Evolutionary conservation across 73 alveolate genomes (phyloP), one percentile per base, ranked within the genome.

Genomic region (Paramecium octaurelia): DNA sequence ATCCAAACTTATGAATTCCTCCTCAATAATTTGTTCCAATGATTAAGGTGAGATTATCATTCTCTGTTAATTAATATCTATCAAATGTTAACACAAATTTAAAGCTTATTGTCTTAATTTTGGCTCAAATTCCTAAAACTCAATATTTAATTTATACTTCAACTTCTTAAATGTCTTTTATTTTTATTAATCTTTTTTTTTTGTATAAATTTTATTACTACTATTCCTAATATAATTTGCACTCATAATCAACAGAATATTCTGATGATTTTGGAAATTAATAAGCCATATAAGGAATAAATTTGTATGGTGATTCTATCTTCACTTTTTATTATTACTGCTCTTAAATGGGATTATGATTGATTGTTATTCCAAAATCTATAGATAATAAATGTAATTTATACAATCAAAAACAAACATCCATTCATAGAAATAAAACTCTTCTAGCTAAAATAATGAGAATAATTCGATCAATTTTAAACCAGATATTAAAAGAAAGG

Each of bases 341-440:
- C 21, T 60, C 64, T 6, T 35, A 31, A 38, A 57, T 27, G 21
- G 77, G 77, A 58, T 71, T 54, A n/a, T 24, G 69, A 54, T 87
- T 60, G 6, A 87, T 46, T 43, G 73, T 84, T 7, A 86, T 38
- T 21, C 58, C 38, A 64, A 87, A 64, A 42, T 38, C 69, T 59
- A 40, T 38, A 34, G 21, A 16, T 27, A 59, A 14, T 8, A 87
- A 36, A 14, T 16, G 12, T 59, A 7, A 86, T 48, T 9, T 58
- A 59, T 87, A 87, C 93, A 87, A 69, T 86, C 60, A 64, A 87
- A 87, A 3, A 77, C 93, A 87, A 87, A 87, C 40, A 87, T 87
- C 93, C 93, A 87, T 50, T 87, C 87, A 87, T 87, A 87, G 18
- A 87, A 87, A 59, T 87, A 87, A 36, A 87, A 87, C 71, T 87